Percentiles rank a stretch among this genome's conserved stretches.
These are phyloP conservation scores for Geotrichum klebahnii DNA, from an alignment of 1,139 yeast species.

Conservation along the genomic window DNA sequence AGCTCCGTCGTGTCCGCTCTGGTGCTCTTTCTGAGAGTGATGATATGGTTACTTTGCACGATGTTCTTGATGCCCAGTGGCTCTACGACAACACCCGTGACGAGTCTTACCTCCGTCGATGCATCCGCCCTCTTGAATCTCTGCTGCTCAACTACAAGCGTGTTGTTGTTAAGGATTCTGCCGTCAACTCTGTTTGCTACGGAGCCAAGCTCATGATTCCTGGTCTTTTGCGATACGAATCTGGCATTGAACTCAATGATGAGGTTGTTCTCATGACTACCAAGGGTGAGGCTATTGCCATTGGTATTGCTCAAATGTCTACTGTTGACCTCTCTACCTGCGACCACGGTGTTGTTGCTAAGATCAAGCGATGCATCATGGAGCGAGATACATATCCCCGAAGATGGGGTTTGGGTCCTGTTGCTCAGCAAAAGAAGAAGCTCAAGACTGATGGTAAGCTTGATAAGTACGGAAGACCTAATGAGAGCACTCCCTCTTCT, in stretches of 20 bases:
- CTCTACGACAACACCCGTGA: conserved; percentile 95
- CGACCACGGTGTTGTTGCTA: conserved; percentile 98
- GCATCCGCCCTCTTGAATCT: conserved; percentile 93
- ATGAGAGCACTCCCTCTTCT: conserved; percentile 86
- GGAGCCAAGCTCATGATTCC: conserved; percentile 99
- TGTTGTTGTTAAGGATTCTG: conserved; percentile 95
- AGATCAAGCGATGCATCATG: conserved; percentile 98
- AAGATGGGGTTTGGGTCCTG: conserved; percentile 99
- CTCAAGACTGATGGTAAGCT: conserved; percentile 95
- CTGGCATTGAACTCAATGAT: conserved; percentile 93
- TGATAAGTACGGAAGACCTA: conserved; percentile 89
- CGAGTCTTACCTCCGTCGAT: conserved; percentile 88
- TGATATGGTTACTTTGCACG: conserved; percentile 91
- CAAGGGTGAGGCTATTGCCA: conserved; percentile 98
- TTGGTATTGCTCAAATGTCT: conserved; percentile 98
- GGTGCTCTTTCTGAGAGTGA: conserved; percentile 92
- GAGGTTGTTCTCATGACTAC: conserved; percentile 98
- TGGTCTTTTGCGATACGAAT: conserved; percentile 94
- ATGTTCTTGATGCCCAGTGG: conserved; percentile 97
- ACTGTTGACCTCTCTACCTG: conserved; percentile 94
- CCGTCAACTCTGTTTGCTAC: conserved; percentile 96
- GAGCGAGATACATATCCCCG: conserved; percentile 98
- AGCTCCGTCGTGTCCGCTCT: conserved; percentile 96
- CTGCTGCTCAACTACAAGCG: conserved; percentile 92
- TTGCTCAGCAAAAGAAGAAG: conserved; percentile 97